A percentile compares a stretch with the other conserved stretches of the same genome.
These are phyloP conservation scores for Kalaharituber pfeilii DNA, from an alignment of 2,329 filamentous ascomycete genomes.

Conservation along the genomic window DNA sequence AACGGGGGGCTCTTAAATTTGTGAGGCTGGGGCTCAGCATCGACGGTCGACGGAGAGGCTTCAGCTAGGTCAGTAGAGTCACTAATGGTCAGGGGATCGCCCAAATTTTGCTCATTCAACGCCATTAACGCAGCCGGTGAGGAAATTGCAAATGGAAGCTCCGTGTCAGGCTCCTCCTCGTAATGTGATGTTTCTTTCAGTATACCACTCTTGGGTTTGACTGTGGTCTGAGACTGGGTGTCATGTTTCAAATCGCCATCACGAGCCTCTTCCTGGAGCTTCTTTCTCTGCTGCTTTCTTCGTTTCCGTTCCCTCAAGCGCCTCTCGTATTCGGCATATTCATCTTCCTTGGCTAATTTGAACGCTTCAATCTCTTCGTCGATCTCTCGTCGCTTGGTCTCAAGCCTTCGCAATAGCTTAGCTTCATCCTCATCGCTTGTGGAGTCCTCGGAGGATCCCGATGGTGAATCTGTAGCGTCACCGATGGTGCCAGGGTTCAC, in stretches of 20 bases:
- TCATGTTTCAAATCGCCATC: not conserved
- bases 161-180: not conserved
- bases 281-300: conserved; percentile 7
- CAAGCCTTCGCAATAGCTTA: conserved; percentile 12
- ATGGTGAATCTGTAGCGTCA: not conserved
- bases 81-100: not conserved
- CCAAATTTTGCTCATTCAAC: not conserved
- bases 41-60: conserved; percentile 1
- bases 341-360: conserved; percentile 12
- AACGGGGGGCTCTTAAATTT: conserved; percentile 9
- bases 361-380: conserved; percentile 19
- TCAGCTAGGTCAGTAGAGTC: too few species aligned
- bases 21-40: conserved; percentile 11
- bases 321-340: conserved; percentile 15
- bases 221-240: not conserved
- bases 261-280: not conserved
- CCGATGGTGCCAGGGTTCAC: not conserved
- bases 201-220: not conserved
- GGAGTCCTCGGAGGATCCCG: not conserved
- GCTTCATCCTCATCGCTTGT: conserved; percentile 8
- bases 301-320: conserved; percentile 9
- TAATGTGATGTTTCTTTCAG: not conserved
- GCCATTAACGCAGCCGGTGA: not conserved
- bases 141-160: not conserved
- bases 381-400: conserved; percentile 14